Conservation (phyloP, 2,329 filamentous ascomycete genomes). For the Aspergillus terreus region DNA sequence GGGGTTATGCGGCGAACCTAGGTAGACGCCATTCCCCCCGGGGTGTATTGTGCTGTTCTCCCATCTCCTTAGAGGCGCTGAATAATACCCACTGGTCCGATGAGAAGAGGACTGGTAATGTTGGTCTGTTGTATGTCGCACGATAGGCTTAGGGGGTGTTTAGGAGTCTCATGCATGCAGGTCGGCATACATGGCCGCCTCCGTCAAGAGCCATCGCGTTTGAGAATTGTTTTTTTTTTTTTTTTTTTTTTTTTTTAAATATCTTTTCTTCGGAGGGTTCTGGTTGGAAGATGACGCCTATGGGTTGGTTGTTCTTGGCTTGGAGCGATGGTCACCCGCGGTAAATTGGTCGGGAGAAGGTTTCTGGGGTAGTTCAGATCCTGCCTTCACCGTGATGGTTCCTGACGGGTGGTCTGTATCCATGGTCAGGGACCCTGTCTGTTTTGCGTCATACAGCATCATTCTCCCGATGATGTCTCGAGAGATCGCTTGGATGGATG, state of each 20-base stretch:
- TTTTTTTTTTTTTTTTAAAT: no score
- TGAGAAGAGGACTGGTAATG: not conserved
- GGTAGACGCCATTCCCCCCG: no score
- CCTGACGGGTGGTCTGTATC: not conserved
- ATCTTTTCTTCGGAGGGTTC: not conserved
- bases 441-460: slow-evolving; percentile 4
- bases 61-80: no score
- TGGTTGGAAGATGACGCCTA: not conserved
- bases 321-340: not conserved
- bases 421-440: not conserved
- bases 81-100: no score
- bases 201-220: not conserved
- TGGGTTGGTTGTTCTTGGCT: not conserved
- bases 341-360: not conserved
- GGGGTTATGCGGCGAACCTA: no score
- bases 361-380: slow-evolving; percentile 11
- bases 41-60: no score
- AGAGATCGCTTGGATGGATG: not conserved
- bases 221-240: not conserved
- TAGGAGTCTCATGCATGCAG: not conserved
- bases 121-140: not conserved
- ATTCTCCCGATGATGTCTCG: not conserved
- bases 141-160: not conserved
- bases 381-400: slow-evolving; percentile 6
- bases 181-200: not conserved